phyloP scores from a whole-genome alignment of 305 asterid genomes.

The Striga hermonthica region DNA sequence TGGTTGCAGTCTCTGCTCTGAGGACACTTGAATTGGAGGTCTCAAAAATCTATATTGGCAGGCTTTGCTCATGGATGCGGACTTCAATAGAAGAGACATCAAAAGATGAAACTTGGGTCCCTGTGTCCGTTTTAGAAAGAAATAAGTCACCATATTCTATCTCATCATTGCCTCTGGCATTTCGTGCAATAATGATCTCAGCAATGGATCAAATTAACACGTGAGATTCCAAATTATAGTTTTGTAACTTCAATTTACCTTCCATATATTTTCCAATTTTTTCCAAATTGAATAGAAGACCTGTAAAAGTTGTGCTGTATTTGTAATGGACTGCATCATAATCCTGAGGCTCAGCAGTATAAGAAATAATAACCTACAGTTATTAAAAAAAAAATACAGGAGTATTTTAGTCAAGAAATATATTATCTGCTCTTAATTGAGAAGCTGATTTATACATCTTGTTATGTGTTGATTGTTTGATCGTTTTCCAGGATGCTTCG shows the following conservation, averaged over 20 bases:
- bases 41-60: slow-evolving; percentile 73
- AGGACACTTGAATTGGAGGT: slow-evolving; percentile 79
- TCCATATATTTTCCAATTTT: not conserved
- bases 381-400: too few species aligned
- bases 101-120: slow-evolving; percentile 85
- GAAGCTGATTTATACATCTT: slow-evolving; percentile 23
- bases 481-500: slow-evolving; percentile 68
- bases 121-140: slow-evolving; percentile 86
- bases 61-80: slow-evolving; percentile 99
- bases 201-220: slow-evolving; percentile 86
- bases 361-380: not conserved
- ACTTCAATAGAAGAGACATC: slow-evolving; percentile 81
- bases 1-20: slow-evolving; percentile 69
- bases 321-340: not conserved
- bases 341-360: slow-evolving; percentile 6
- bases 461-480: slow-evolving; percentile 23
- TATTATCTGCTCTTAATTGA: slow-evolving; percentile 17
- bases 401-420: too few species aligned
- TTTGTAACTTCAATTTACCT: slow-evolving; percentile 5
- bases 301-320: not conserved
- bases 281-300: not conserved
- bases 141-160: slow-evolving; percentile 90
- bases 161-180: slow-evolving; percentile 83
- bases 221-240: slow-evolving; percentile 51
- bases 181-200: slow-evolving; percentile 70